phyloP scores from a whole-genome alignment of 352 stramenopile species.

The Phytophthora uliginosa region DNA sequence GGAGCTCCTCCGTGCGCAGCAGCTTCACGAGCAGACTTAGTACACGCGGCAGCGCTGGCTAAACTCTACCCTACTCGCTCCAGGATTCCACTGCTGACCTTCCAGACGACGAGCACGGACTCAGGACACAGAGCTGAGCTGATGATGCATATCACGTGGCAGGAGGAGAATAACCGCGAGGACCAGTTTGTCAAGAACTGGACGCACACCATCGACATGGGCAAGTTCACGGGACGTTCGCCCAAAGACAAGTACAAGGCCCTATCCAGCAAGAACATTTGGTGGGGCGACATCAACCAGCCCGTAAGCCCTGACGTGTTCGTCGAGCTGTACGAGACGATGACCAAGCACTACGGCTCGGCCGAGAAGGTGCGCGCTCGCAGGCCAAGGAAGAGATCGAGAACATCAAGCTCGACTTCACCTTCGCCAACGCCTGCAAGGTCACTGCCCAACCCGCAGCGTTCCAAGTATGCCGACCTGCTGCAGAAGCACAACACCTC shows the following conservation, averaged over 20 bases:
- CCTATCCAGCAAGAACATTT: slow-evolving; percentile 95
- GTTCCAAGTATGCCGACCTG: slow-evolving; percentile 37
- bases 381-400: slow-evolving; percentile 89
- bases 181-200: slow-evolving; percentile 90
- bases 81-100: slow-evolving; percentile 44
- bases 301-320: slow-evolving; percentile 95
- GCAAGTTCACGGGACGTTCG: slow-evolving; percentile 56
- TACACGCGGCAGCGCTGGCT: slow-evolving; percentile 59
- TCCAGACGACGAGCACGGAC: too few species aligned
- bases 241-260: slow-evolving; percentile 99
- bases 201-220: slow-evolving; percentile 98
- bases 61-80: too few species aligned
- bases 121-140: too few species aligned
- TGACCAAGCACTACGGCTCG: slow-evolving; percentile 94
- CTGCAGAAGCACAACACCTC: slow-evolving; percentile 58
- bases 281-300: slow-evolving; percentile 98
- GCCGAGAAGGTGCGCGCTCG: slow-evolving; percentile 96
- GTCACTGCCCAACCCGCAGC: slow-evolving; percentile 70
- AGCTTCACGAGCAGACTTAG: too few species aligned
- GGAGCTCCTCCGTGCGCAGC: too few species aligned
- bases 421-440: slow-evolving; percentile 98
- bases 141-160: slow-evolving; percentile 16
- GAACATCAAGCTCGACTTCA: slow-evolving; percentile 98
- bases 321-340: slow-evolving; percentile 96
- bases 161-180: slow-evolving; percentile 97